Base-by-base conservation (phyloP, 306 rosid genomes). In the Malus fusca region DNA sequence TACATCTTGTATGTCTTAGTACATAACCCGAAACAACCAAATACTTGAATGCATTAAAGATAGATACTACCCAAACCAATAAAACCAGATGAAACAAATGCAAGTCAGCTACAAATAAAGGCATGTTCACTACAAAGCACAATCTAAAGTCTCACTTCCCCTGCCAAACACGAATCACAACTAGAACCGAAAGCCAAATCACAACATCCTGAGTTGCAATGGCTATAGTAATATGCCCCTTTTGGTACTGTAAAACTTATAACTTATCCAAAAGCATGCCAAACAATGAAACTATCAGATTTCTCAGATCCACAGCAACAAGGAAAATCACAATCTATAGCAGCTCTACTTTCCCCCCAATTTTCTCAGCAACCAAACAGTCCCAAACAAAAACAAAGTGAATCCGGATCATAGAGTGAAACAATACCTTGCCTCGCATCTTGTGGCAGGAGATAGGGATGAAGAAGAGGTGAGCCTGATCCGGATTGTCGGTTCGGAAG, bases 371-470 rank as follows among this genome's bases (percentile, higher is more conserved):
- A 26, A 26, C 28, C 62, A 79, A 48, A 65, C 11, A 56, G 17
- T 19, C 13, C 26, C 10, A 28, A 69, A 59, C 46, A 30, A 28
- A 56, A 51, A 51, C 21, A 51, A 17, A 51, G 55, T 17, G 55
- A 51, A 15, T 51, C 21, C 22, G 21, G 64, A 52, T 42, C 3
- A n/a, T 18, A 31, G 48, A 7, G 21, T 22, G 55, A 51, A 51
- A 5, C 9, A 44, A 51, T 86, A 95, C 98, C 98, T 92, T 90
- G 82, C 98, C 98, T 67, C 97, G 88, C 98, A 95, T 92, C 86
- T 95, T 95, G 73, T 95, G 97, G 80, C 97, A 92, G 4, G 98
- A 95, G 77, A 95, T 92, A 17, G 96, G 97, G 68, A 95, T 88
- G 84, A 95, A 95, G 84, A 95, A 95, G 81, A 92, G 92, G 74